Conservation (phyloP, 164 flowering plant species). For the Sextonia rubra region DNA sequence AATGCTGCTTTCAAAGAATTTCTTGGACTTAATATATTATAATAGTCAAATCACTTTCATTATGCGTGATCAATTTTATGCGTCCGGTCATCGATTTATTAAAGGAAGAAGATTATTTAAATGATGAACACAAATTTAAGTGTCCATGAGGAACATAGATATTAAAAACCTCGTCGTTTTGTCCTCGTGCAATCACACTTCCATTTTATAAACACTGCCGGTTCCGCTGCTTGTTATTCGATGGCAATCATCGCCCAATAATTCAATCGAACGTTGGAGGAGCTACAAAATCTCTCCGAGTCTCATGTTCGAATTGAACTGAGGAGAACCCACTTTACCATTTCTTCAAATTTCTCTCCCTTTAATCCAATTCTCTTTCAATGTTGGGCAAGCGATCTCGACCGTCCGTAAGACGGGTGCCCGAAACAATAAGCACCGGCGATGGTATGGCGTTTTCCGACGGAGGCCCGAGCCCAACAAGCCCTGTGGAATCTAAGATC, state of each 20-base stretch:
- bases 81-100: too few species aligned
- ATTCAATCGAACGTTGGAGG: not conserved
- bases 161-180: not conserved
- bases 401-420: constrained; percentile 28
- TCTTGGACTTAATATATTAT: too few species aligned
- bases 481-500: constrained; percentile 23
- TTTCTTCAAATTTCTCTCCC: not conserved
- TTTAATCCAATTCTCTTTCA: not conserved
- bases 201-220: not conserved
- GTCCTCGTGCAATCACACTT: not conserved
- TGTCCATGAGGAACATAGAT: not conserved
- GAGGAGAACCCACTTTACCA: constrained; percentile 8
- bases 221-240: not conserved
- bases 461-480: constrained; percentile 28
- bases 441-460: constrained; percentile 9
- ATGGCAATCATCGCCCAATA: constrained; percentile 3
- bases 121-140: not conserved
- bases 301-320: not conserved
- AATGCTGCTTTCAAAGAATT: too few species aligned
- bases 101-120: too few species aligned
- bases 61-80: too few species aligned
- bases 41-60: too few species aligned
- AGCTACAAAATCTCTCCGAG: not conserved
- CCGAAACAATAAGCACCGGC: constrained; percentile 13
- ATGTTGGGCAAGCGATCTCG: constrained; percentile 38